phyloP scores from a whole-genome alignment of 2,329 filamentous ascomycete species.

The Talaromyces rugulosus region DNA sequence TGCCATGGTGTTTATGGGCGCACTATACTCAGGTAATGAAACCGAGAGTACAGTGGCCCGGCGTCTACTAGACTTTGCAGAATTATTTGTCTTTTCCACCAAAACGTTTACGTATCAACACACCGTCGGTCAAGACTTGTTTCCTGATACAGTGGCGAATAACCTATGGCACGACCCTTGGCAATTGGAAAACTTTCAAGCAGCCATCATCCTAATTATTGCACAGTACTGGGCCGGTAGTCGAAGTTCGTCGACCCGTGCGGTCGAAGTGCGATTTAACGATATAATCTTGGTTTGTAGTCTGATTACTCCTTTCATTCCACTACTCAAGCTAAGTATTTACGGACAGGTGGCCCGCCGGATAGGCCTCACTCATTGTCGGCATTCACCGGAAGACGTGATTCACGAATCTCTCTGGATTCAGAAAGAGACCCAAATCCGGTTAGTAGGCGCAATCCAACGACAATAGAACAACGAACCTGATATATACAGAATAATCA shows the following conservation, averaged over 20 bases:
- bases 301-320: too few species aligned
- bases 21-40: constrained; percentile 41
- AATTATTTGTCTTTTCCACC: constrained; percentile 41
- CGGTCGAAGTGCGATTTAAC: constrained; percentile 41
- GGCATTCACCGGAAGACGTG: constrained; percentile 35
- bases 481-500: constrained; percentile 31
- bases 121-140: constrained; percentile 31
- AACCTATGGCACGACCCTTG: constrained; percentile 26
- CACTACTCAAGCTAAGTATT: background rate
- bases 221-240: constrained; percentile 44
- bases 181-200: constrained; percentile 41
- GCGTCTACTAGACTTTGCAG: constrained; percentile 39
- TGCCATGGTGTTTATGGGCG: constrained; percentile 40
- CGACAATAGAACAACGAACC: background rate
- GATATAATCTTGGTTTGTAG: constrained; percentile 37
- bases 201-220: constrained; percentile 37
- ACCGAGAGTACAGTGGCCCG: constrained; percentile 35
- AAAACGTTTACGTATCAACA: constrained; percentile 37
- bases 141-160: constrained; percentile 20
- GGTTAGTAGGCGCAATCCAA: constrained; percentile 22
- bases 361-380: constrained; percentile 32
- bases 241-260: constrained; percentile 33
- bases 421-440: constrained; percentile 40
- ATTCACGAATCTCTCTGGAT: constrained; percentile 39
- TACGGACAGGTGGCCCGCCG: constrained; percentile 32